Evolutionary conservation across 805 yeast species (phyloP).

Genomic region (Gaillardinia entomophila): DNA sequence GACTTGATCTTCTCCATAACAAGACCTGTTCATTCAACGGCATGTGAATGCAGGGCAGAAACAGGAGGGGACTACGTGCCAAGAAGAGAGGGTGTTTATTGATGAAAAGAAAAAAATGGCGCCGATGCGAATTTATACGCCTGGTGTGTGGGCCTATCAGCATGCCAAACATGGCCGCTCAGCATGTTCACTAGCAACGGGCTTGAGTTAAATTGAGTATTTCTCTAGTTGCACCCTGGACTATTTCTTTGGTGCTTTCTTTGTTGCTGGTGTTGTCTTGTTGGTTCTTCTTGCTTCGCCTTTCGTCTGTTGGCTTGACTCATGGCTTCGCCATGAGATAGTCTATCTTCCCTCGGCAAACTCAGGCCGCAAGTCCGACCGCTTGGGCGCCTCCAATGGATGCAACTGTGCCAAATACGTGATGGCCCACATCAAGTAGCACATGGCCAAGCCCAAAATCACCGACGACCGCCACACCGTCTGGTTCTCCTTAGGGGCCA

Average conservation of each 20-base stretch:
- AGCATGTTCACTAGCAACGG: too few relatives aligned
- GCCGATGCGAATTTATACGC: too few relatives aligned
- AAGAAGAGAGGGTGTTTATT: too few relatives aligned
- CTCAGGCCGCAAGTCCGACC: conserved; percentile 88
- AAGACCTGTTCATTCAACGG: conserved; percentile 12
- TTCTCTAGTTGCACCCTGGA: too few relatives aligned
- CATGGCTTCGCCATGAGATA: not conserved
- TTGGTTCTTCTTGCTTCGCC: not conserved
- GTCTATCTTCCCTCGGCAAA: not conserved
- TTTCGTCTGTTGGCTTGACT: not conserved
- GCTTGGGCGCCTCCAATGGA: conserved; percentile 85
- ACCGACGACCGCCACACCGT: conserved; percentile 43
- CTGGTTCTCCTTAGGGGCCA: conserved; percentile 75
- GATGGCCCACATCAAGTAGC: conserved; percentile 87
- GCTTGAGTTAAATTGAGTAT: too few relatives aligned
- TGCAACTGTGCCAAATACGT: conserved; percentile 84
- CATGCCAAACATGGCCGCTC: too few relatives aligned
- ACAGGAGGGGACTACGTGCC: too few relatives aligned
- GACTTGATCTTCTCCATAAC: conserved; percentile 16
- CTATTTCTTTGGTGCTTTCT: too few relatives aligned
- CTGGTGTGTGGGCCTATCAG: too few relatives aligned
- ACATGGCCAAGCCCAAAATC: conserved; percentile 66
- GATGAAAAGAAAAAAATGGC: too few relatives aligned
- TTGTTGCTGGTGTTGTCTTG: conserved; percentile 5
- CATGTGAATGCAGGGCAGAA: conserved; percentile 16